A percentile compares a stretch with the other conserved stretches of the same genome.
phyloP scores from a whole-genome alignment of 1,284 basidiomycete species.

The Boletus sp. region DNA sequence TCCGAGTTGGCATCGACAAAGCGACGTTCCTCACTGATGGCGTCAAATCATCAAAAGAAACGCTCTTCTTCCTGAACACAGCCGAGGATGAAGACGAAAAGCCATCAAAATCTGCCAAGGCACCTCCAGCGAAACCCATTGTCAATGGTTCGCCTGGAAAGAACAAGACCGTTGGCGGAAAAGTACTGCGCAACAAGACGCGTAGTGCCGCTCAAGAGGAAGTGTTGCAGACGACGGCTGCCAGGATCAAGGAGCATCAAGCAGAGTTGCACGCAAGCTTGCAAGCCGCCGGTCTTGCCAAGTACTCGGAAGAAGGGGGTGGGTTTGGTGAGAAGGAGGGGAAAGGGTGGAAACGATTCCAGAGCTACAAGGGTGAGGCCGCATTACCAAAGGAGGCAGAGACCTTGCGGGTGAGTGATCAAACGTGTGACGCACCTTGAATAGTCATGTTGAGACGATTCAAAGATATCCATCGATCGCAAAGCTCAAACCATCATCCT shows the following conservation, averaged over 20 bases:
- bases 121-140: conserved; percentile 48
- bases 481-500: conserved; percentile 86
- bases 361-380: conserved; percentile 94
- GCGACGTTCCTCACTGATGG: conserved; percentile 80
- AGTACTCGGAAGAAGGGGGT: conserved; percentile 75
- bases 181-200: conserved; percentile 81
- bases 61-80: conserved; percentile 77
- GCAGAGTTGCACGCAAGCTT: conserved; percentile 76
- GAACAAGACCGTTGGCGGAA: conserved; percentile 73
- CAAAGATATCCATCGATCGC: conserved; percentile 86
- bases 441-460: conserved; percentile 6
- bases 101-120: conserved; percentile 55
- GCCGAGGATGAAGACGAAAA: conserved; percentile 52
- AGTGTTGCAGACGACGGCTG: conserved; percentile 62
- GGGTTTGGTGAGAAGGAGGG: conserved; percentile 75
- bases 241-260: conserved; percentile 86
- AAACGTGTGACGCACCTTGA: conserved; percentile 46
- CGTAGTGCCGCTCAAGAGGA: conserved; percentile 78
- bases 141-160: conserved; percentile 65
- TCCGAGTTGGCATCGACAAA: conserved; percentile 71
- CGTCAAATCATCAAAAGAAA: conserved; percentile 78
- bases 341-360: conserved; percentile 77
- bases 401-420: conserved; percentile 59
- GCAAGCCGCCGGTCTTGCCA: conserved; percentile 80
- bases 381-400: conserved; percentile 82